Conservation (phyloP, 108 stramenopile genomes). For the Poteriospumella lacustris region DNA sequence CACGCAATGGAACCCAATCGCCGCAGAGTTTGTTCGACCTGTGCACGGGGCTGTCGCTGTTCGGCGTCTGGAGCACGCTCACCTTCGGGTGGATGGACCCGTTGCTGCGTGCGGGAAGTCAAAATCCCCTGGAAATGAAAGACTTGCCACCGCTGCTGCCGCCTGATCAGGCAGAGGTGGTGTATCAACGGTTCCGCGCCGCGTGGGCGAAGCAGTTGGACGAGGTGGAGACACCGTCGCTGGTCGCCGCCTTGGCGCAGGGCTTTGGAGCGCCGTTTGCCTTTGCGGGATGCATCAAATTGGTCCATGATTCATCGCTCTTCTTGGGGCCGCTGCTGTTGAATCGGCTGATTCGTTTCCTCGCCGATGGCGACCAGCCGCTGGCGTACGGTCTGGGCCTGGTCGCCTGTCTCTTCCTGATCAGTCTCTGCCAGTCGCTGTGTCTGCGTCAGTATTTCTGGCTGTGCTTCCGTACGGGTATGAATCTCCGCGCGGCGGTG, state of each 20-base stretch:
- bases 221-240: conserved; percentile 22
- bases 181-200: conserved; percentile 47
- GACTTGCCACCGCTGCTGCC: conserved; percentile 67
- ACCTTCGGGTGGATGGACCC: conserved; percentile 11
- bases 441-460: conserved; percentile 87
- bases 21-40: too few relatives aligned
- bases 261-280: conserved; percentile 58
- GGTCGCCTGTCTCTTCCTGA: conserved; percentile 10
- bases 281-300: conserved; percentile 59
- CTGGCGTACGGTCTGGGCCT: neutral
- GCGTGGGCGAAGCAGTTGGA: conserved; percentile 59
- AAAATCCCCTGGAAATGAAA: conserved; percentile 50
- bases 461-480: conserved; percentile 75
- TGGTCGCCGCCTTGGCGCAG: neutral
- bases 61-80: neutral
- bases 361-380: neutral
- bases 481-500: conserved; percentile 70
- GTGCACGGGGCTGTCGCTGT: too few relatives aligned
- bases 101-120: neutral
- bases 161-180: conserved; percentile 52
- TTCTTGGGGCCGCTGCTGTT: conserved; percentile 17
- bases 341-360: conserved; percentile 44
- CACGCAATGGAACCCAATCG: too few relatives aligned
- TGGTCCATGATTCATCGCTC: conserved; percentile 43
- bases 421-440: conserved; percentile 40